These are phyloP conservation scores for Didymella keratinophila DNA, from an alignment of 2,329 filamentous ascomycete genomes.

Conservation along the genomic window DNA sequence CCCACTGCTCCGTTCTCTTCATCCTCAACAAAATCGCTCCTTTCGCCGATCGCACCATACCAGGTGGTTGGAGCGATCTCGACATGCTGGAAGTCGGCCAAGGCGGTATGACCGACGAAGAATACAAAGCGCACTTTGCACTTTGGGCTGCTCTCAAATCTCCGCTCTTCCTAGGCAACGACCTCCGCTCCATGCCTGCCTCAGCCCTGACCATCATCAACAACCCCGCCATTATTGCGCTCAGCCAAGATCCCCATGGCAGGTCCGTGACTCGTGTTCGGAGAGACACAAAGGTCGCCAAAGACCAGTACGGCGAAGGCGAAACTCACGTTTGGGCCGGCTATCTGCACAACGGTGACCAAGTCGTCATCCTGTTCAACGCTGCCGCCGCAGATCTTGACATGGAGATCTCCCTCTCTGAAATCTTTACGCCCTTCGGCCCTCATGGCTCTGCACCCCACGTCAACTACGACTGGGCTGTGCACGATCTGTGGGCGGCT, in stretches of 20 bases:
- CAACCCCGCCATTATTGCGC: constrained; percentile 43
- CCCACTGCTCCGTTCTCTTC: constrained; percentile 40
- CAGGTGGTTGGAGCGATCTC: constrained; percentile 42
- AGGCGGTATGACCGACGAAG: constrained; percentile 39
- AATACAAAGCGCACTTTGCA: constrained; percentile 52
- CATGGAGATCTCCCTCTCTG: constrained; percentile 33
- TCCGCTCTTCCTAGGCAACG: constrained; percentile 55
- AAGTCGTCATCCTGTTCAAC: constrained; percentile 34
- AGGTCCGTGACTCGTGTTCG: constrained; percentile 34
- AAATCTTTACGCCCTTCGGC: constrained; percentile 37
- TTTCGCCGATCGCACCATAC: constrained; percentile 38
- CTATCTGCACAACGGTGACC: constrained; percentile 32
- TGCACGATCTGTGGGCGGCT: constrained; percentile 37
- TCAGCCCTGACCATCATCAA: constrained; percentile 53
- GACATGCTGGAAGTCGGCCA: constrained; percentile 45
- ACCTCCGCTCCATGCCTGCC: constrained; percentile 49
- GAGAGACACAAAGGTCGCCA: constrained; percentile 28
- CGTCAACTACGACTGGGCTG: constrained; percentile 33
- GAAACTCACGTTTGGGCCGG: constrained; percentile 39
- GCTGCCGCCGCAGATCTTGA: constrained; percentile 29
- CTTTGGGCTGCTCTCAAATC: constrained; percentile 54
- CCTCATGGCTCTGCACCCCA: constrained; percentile 36
- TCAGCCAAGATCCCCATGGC: constrained; percentile 38
- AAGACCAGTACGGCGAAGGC: constrained; percentile 35
- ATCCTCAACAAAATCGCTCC: constrained; percentile 43